phyloP scores from a whole-genome alignment of 169 alveolate species.

The Cryptosporidium ryanae region DNA sequence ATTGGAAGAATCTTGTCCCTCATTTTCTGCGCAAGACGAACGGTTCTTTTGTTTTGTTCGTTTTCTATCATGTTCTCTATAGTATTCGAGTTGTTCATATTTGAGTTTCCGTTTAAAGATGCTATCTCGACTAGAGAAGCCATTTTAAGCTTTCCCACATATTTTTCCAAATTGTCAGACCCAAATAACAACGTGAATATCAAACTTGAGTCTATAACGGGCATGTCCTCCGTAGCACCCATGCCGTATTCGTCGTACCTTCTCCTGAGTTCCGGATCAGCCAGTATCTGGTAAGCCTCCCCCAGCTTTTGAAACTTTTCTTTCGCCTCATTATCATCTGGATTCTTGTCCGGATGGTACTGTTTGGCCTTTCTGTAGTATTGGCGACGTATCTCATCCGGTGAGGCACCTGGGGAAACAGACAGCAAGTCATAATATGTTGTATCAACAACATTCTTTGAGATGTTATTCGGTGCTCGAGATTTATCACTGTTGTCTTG shows the following conservation, averaged over 20 bases:
- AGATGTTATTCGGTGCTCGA: neutral
- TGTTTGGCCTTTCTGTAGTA: constrained; percentile 89
- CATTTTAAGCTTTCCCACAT: constrained; percentile 88
- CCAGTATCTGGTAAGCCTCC: constrained; percentile 90
- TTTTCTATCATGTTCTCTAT: constrained; percentile 42
- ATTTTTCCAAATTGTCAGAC: constrained; percentile 88
- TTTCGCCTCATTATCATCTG: constrained; percentile 89
- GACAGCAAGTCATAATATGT: constrained; percentile 85
- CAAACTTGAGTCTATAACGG: constrained; percentile 86
- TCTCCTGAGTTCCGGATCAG: constrained; percentile 92
- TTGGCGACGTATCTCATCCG: constrained; percentile 81
- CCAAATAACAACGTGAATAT: constrained; percentile 91
- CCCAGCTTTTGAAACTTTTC: constrained; percentile 85
- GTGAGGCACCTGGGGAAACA: constrained; percentile 85
- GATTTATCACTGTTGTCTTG: neutral
- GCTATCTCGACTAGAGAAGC: constrained; percentile 86
- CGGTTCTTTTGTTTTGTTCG: constrained; percentile 85
- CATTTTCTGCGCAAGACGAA: constrained; percentile 85
- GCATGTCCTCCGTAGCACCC: constrained; percentile 91
- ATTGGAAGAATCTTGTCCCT: constrained; percentile 71
- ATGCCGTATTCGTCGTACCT: constrained; percentile 92
- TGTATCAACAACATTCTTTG: constrained; percentile 83
- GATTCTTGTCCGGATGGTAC: constrained; percentile 94
- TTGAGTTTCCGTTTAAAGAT: neutral
- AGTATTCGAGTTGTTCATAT: neutral